Conservation (phyloP, 768 basidiomycete species). For the Scleroderma citrinum region DNA sequence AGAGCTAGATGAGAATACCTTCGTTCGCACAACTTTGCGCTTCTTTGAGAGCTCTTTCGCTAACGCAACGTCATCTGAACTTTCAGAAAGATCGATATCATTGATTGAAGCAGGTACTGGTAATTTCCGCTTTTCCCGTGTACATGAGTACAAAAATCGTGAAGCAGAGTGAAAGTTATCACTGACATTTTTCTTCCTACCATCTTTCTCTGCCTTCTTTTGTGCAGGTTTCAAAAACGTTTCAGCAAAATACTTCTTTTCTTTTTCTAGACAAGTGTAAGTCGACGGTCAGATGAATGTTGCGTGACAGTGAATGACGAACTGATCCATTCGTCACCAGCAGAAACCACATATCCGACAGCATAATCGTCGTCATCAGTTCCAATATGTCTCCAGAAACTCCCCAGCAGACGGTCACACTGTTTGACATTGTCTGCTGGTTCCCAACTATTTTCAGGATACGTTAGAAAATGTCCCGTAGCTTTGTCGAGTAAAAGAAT, state of each 20-base stretch:
- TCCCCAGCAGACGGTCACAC: slow-evolving; percentile 53
- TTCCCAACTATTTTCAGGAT: slow-evolving; percentile 53
- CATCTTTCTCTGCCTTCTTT: slow-evolving; percentile 11
- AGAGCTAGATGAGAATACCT: slow-evolving; percentile 5
- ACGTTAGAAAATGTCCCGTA: neutral
- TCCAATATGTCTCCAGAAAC: slow-evolving; percentile 62
- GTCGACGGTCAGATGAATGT: neutral
- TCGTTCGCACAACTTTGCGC: slow-evolving; percentile 4
- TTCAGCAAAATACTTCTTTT: slow-evolving; percentile 33
- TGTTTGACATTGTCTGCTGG: slow-evolving; percentile 51
- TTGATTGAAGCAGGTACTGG: slow-evolving; percentile 8
- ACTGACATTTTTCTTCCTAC: slow-evolving; percentile 14
- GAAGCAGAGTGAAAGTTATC: slow-evolving; percentile 2
- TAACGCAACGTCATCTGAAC: slow-evolving; percentile 4
- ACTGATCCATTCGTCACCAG: slow-evolving; percentile 57
- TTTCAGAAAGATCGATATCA: slow-evolving; percentile 5
- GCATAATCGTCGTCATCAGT: slow-evolving; percentile 50
- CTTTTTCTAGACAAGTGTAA: slow-evolving; percentile 24
- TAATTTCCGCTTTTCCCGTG: slow-evolving; percentile 14
- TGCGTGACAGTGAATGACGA: slow-evolving; percentile 2
- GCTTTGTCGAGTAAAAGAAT: neutral
- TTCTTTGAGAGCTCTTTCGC: neutral
- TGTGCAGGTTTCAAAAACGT: slow-evolving; percentile 20
- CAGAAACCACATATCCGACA: slow-evolving; percentile 38
- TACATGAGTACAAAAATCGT: neutral